These are phyloP conservation scores for Pseudomonodictys pantanalensis DNA, from an alignment of 495 filamentous ascomycete genomes.

Conservation along the genomic window DNA sequence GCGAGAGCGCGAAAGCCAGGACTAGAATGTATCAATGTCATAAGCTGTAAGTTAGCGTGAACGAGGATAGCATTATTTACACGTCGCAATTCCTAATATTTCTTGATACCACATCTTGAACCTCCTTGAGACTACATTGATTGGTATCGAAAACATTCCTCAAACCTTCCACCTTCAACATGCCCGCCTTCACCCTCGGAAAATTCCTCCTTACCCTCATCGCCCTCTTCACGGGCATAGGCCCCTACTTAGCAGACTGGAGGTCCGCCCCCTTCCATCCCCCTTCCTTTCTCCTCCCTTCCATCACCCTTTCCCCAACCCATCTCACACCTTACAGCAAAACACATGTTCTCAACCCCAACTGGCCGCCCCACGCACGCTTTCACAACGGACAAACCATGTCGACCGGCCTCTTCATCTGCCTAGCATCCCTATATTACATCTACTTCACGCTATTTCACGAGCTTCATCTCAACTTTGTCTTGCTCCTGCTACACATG, in stretches of 20 bases:
- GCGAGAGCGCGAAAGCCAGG: too few relatives aligned
- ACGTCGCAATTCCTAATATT: too few relatives aligned
- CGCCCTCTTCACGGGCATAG: conserved; percentile 13
- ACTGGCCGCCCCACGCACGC: conserved; percentile 39
- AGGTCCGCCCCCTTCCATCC: conserved; percentile 2
- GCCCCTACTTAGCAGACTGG: conserved; percentile 23
- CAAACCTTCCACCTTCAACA: too few relatives aligned
- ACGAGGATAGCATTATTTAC: too few relatives aligned
- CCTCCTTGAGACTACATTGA: too few relatives aligned
- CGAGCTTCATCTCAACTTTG: conserved; percentile 5
- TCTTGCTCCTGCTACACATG: conserved; percentile 17
- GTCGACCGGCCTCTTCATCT: conserved; percentile 23
- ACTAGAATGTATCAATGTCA: too few relatives aligned
- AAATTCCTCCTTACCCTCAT: conserved; percentile 20
- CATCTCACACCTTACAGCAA: conserved; percentile 7
- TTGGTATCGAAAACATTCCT: too few relatives aligned
- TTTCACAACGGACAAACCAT: conserved; percentile 43
- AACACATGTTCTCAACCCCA: conserved; percentile 38
- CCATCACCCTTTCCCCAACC: background rate
- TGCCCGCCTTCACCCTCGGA: conserved; percentile 17
- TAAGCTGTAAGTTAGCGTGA: too few relatives aligned
- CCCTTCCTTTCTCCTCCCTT: background rate
- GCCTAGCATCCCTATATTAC: conserved; percentile 25
- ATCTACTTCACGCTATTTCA: background rate
- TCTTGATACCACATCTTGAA: too few relatives aligned